Evolutionary conservation across 225 moss, liverwort and hornwort genomes (phyloP).

Genomic region (Marchantia polymorpha): DNA sequence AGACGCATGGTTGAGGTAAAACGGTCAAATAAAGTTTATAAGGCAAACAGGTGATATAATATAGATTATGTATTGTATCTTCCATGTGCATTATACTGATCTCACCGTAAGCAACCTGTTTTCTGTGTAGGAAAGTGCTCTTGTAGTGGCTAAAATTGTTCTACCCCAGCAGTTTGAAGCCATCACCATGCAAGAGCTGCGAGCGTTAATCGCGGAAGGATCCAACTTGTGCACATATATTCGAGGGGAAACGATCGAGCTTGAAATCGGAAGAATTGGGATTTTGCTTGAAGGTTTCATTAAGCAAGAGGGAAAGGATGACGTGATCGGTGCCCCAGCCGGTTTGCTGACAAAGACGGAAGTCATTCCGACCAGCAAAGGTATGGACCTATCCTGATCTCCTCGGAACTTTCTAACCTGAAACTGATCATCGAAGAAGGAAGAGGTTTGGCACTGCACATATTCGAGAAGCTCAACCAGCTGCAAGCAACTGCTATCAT

Average conservation of each 20-base stretch:
- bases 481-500: no score
- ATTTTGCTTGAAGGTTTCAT: constrained; percentile 89
- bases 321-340: constrained; percentile 74
- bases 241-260: constrained; percentile 76
- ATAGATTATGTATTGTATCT: neutral
- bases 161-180: constrained; percentile 65
- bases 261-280: constrained; percentile 58
- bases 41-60: no score
- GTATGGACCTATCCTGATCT: constrained; percentile 10
- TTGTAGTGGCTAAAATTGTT: constrained; percentile 70
- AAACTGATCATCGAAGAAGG: no score
- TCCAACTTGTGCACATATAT: constrained; percentile 75
- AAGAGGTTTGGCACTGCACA: no score
- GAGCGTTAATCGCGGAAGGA: constrained; percentile 53
- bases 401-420: neutral
- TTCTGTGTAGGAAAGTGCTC: constrained; percentile 68
- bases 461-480: no score
- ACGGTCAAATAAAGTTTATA: no score
- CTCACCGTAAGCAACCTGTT: neutral
- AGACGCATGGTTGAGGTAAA: neutral
- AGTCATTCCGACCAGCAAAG: neutral
- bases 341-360: constrained; percentile 38
- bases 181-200: constrained; percentile 71
- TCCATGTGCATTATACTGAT: neutral
- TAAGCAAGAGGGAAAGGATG: constrained; percentile 64